A percentile compares a stretch with the other conserved stretches of the same genome.
phyloP scores from a whole-genome alignment of 305 asterid genomes.

The Fraxinus sp. region DNA sequence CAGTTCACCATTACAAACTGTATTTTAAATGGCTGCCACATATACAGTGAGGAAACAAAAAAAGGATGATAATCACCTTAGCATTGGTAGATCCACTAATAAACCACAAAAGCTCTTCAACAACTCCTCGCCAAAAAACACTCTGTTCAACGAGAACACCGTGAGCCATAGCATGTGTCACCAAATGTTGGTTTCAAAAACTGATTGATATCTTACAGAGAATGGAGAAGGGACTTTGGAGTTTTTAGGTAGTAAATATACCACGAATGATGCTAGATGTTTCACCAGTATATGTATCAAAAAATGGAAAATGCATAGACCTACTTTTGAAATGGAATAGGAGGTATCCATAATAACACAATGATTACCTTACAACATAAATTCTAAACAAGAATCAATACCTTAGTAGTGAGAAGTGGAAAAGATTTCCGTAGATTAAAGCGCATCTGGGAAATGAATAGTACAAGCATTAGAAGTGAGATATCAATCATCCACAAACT shows the following conservation, averaged over 20 bases:
- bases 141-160: constrained; percentile 41
- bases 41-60: neutral
- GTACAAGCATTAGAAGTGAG: constrained; percentile 24
- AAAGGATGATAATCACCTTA: constrained; percentile 48
- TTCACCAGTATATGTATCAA: neutral
- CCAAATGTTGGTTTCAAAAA: neutral
- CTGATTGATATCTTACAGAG: neutral
- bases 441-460: constrained; percentile 54
- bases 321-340: constrained; percentile 2
- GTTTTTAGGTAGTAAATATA: neutral
- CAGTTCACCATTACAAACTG: neutral
- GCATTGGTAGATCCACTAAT: constrained; percentile 97
- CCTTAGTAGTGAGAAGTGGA: constrained; percentile 94
- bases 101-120: constrained; percentile 98
- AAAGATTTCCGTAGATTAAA: constrained; percentile 76
- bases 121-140: constrained; percentile 92
- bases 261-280: neutral
- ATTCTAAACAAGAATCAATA: constrained; percentile 21
- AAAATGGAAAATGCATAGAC: neutral
- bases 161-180: constrained; percentile 15
- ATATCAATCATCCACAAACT: constrained; percentile 12
- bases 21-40: neutral
- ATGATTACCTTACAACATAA: neutral
- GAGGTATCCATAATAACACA: constrained; percentile 2
- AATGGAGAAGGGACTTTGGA: constrained; percentile 6